Conservation (phyloP, 164 flowering plant genomes). For the Tinospora cordifolia region DNA sequence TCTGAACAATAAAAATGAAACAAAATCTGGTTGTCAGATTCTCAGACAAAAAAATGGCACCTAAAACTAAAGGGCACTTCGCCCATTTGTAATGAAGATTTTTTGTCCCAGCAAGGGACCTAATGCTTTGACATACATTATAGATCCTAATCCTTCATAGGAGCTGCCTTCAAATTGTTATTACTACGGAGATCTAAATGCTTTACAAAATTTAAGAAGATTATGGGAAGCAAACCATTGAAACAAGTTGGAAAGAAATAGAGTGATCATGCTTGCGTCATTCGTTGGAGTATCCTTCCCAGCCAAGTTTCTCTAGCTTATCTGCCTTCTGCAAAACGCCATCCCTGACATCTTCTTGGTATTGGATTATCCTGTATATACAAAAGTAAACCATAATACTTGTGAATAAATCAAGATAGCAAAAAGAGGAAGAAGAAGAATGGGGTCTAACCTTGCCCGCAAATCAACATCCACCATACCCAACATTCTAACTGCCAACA, state of each 20-base stretch:
- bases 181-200: too few relatives aligned
- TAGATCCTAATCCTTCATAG: too few relatives aligned
- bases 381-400: neutral
- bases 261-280: slow-evolving; percentile 11
- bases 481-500: slow-evolving; percentile 72
- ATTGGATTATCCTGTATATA: slow-evolving; percentile 53
- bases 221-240: too few relatives aligned
- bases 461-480: slow-evolving; percentile 38
- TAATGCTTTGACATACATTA: too few relatives aligned
- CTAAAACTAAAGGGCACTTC: too few relatives aligned
- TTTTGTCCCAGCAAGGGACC: too few relatives aligned
- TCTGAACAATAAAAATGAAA: too few relatives aligned
- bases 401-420: neutral
- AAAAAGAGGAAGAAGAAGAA: neutral
- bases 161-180: too few relatives aligned
- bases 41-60: too few relatives aligned
- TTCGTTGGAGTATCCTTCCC: slow-evolving; percentile 52
- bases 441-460: slow-evolving; percentile 35
- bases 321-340: slow-evolving; percentile 69
- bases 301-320: slow-evolving; percentile 57
- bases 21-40: too few relatives aligned
- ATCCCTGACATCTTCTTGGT: slow-evolving; percentile 55
- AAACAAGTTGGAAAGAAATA: neutral
- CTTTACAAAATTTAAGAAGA: too few relatives aligned
- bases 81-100: too few relatives aligned